Base-by-base conservation (phyloP, 2,329 filamentous ascomycete genomes). In the Aspergillus transmontanensis region DNA sequence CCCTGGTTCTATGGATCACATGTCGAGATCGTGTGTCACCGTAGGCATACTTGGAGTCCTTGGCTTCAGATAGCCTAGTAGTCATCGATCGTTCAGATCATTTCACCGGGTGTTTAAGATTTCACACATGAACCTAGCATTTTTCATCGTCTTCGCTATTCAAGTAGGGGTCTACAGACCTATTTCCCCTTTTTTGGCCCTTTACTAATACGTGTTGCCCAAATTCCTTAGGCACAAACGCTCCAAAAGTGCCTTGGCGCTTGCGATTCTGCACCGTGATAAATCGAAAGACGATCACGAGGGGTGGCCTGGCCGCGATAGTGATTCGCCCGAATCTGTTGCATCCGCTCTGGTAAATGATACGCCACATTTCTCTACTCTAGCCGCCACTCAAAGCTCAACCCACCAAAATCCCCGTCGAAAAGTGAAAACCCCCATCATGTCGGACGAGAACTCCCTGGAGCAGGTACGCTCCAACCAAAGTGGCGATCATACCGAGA, bases 231-330 rank as follows among this genome's bases (percentile, higher is more conserved):
- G 78, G 65, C 83, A 84, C 69, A 86, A 85, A 76, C 83, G 85
- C 66, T 84, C 81, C 63, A 85, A 83, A 71, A 84, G 83, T 66
- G 76, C 81, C 55, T 77, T 86, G 64, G 83, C 85, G 54, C 81
- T 85, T 64, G 83, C 85, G 39, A 75, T 87, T 26, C 78, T 87
- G 56, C 81, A 84, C 68, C 83, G 84, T 63, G 83, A 84, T 61
- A 83, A 81, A 63, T 81, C 79, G 65, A 83, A 81, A 55, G 79
- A 81, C 26, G 74, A 69, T 58, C 69, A 75, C 68, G 66, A 75
- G 66, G 65, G 73, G 48, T 64, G 66, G 41, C 57, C 70, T 41
- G 66, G 62, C 57, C 60, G 62, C 57, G 72, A 73, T 30, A 68
- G 61, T 63, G 69, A 50, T 61, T 75, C 74, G 11, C 65, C 73